Evolutionary conservation across 768 basidiomycete species (phyloP).

Genomic region (Lactarius sanguifluus): DNA sequence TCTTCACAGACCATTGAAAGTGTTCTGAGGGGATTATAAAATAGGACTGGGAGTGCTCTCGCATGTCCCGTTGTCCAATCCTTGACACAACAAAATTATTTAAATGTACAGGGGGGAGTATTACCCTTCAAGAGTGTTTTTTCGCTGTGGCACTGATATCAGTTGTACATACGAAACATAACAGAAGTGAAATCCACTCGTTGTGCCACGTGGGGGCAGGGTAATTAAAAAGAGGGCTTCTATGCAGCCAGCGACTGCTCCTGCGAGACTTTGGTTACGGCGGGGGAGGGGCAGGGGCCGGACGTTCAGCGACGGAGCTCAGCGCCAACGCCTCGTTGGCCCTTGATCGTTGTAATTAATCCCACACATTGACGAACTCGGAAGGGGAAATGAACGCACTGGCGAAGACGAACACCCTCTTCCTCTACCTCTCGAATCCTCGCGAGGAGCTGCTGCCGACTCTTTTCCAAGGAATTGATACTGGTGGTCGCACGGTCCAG

Average conservation of each 20-base stretch:
- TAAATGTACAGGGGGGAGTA: not conserved
- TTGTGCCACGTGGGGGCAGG: not conserved
- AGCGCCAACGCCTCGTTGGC: slow-evolving; percentile 71
- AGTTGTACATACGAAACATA: not conserved
- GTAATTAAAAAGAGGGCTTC: slow-evolving; percentile 46
- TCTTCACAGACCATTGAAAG: not conserved
- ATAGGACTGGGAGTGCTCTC: not conserved
- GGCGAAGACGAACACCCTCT: slow-evolving; percentile 76
- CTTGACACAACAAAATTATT: not conserved
- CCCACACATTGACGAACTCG: slow-evolving; percentile 35
- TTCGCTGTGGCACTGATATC: not conserved
- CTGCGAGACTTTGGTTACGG: slow-evolving; percentile 50
- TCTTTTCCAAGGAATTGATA: slow-evolving; percentile 82
- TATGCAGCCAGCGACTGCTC: slow-evolving; percentile 36
- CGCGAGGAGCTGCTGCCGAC: slow-evolving; percentile 70
- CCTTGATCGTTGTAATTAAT: slow-evolving; percentile 52
- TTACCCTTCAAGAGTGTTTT: not conserved
- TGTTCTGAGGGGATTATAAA: not conserved
- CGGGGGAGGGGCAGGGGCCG: slow-evolving; percentile 53
- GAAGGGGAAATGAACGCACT: slow-evolving; percentile 38
- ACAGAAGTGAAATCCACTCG: not conserved
- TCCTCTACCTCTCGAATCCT: slow-evolving; percentile 75
- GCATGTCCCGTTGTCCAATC: not conserved
- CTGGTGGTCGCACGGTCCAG: slow-evolving; percentile 86
- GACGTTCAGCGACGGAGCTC: slow-evolving; percentile 70